A percentile compares a stretch with the other conserved stretches of the same genome.
phyloP scores from a whole-genome alignment of 305 asterid genomes.

The Fraxinus platypoda region DNA sequence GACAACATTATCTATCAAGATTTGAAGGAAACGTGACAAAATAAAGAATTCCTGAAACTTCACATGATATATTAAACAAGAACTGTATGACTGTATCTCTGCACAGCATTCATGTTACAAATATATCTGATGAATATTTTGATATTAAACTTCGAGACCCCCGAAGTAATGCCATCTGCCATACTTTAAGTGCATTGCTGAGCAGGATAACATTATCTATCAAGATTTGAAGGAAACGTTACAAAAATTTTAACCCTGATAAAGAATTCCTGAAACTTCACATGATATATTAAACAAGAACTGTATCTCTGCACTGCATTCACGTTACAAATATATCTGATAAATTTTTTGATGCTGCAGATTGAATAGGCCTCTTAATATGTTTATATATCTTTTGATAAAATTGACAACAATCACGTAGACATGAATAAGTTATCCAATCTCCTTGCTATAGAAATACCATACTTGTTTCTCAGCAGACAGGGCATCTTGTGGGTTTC shows the following conservation, averaged over 20 bases:
- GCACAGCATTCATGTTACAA: too few relatives aligned
- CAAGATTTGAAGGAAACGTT: background rate
- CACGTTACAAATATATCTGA: too few relatives aligned
- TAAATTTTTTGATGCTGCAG: background rate
- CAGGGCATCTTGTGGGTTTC: background rate
- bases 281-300: too few relatives aligned
- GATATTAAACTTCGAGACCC: too few relatives aligned
- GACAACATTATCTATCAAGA: background rate
- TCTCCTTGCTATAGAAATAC: background rate
- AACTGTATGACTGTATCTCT: too few relatives aligned
- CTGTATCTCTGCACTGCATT: too few relatives aligned
- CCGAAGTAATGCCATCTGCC: background rate
- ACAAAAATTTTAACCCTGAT: background rate
- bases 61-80: too few relatives aligned
- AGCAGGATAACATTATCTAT: background rate
- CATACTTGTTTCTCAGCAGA: background rate
- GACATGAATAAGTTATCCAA: background rate
- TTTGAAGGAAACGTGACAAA: background rate
- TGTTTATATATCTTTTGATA: background rate
- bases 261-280: background rate
- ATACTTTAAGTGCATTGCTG: background rate
- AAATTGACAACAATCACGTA: background rate
- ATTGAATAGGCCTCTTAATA: background rate
- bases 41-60: background rate
- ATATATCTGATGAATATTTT: too few relatives aligned